phyloP scores from a whole-genome alignment of 1,139 yeast genomes.

The Debaryomyces nepalensis region DNA sequence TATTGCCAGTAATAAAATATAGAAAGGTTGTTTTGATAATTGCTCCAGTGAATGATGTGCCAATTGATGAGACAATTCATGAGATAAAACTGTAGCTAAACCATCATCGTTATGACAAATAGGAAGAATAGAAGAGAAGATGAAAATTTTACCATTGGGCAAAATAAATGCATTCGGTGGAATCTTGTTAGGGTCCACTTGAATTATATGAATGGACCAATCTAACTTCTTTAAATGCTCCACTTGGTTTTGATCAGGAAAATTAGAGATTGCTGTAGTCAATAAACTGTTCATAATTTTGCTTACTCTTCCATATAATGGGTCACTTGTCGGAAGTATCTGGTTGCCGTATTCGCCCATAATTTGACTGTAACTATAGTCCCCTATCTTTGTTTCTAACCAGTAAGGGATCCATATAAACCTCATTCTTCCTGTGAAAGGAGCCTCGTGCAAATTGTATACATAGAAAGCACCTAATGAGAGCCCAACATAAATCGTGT shows the following conservation, averaged over 20 bases:
- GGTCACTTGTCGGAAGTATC: slow-evolving; percentile 58
- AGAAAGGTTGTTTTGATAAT: slow-evolving; percentile 65
- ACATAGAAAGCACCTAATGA: slow-evolving; percentile 52
- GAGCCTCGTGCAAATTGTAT: slow-evolving; percentile 77
- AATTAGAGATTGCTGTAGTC: slow-evolving; percentile 51
- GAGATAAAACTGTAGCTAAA: slow-evolving; percentile 89
- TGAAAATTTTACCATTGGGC: slow-evolving; percentile 95
- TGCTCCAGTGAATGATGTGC: slow-evolving; percentile 92
- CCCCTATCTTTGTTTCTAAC: slow-evolving; percentile 71
- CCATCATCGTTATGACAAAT: slow-evolving; percentile 86
- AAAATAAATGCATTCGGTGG: slow-evolving; percentile 96
- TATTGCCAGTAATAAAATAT: slow-evolving; percentile 53
- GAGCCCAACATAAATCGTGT: slow-evolving; percentile 24
- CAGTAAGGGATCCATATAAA: slow-evolving; percentile 74
- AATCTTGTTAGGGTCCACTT: slow-evolving; percentile 55
- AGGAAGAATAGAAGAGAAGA: slow-evolving; percentile 77
- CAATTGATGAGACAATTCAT: slow-evolving; percentile 91
- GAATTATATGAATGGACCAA: slow-evolving; percentile 85
- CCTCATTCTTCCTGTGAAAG: slow-evolving; percentile 75
- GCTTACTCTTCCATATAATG: slow-evolving; percentile 58
- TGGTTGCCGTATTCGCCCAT: slow-evolving; percentile 49
- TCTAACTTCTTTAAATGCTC: slow-evolving; percentile 47
- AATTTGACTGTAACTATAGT: slow-evolving; percentile 65
- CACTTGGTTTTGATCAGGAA: slow-evolving; percentile 36
- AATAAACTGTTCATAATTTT: slow-evolving; percentile 67